Percentiles rank a stretch among this genome's conserved stretches.
These are phyloP conservation scores for Singerocomus inundabilis DNA, from an alignment of 1,284 basidiomycete genomes.

Conservation along the genomic window DNA sequence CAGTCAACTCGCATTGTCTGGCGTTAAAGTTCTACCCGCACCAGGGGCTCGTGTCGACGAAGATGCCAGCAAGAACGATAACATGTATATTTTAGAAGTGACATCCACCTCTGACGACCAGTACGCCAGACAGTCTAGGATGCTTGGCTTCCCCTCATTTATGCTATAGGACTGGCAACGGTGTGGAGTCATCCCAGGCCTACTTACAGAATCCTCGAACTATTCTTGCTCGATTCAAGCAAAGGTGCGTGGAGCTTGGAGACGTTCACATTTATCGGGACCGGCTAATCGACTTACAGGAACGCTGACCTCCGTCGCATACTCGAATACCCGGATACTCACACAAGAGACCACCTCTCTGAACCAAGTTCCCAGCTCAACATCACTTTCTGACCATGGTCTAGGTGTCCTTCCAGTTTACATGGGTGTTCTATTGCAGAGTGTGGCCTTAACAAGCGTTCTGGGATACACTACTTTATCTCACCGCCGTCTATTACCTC, in stretches of 20 bases:
- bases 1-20: slow-evolving; percentile 53
- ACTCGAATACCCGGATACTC: slow-evolving; percentile 46
- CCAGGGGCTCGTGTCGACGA: slow-evolving; percentile 58
- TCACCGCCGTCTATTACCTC: slow-evolving; percentile 32
- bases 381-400: slow-evolving; percentile 3
- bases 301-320: slow-evolving; percentile 57
- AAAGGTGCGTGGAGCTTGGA: slow-evolving; percentile 52
- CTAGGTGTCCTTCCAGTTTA: not conserved
- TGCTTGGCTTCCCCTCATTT: slow-evolving; percentile 2
- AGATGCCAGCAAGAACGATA: slow-evolving; percentile 49
- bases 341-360: slow-evolving; percentile 4
- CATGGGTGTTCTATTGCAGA: slow-evolving; percentile 6
- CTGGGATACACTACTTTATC: not conserved
- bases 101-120: slow-evolving; percentile 44
- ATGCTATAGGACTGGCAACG: slow-evolving; percentile 9
- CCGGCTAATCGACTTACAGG: slow-evolving; percentile 36
- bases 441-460: not conserved
- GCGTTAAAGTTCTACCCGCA: slow-evolving; percentile 64
- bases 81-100: slow-evolving; percentile 75
- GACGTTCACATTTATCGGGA: not conserved
- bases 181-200: slow-evolving; percentile 38
- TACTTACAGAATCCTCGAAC: slow-evolving; percentile 48
- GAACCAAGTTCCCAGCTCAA: slow-evolving; percentile 10
- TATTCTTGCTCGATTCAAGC: slow-evolving; percentile 59
- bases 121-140: slow-evolving; percentile 33